Evolutionary conservation across 148 eudicot species (phyloP).

Genomic region (Arctostaphylos glauca): DNA sequence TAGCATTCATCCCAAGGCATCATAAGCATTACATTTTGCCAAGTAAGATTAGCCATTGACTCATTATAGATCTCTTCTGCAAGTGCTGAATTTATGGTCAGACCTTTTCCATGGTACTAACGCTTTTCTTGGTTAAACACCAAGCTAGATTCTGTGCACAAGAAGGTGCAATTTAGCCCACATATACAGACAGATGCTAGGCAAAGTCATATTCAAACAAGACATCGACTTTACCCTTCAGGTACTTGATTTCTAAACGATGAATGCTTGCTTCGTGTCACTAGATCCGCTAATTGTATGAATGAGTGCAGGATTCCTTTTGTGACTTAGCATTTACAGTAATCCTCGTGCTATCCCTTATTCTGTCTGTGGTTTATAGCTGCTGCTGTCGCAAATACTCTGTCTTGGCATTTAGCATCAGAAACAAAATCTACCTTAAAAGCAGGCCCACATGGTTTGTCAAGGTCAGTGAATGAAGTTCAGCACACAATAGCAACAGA

Average conservation of each 20-base stretch:
- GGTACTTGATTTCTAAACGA: conserved; percentile 35
- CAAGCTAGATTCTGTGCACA: conserved; percentile 57
- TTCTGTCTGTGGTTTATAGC: conserved; percentile 33
- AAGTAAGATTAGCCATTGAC: conserved; percentile 39
- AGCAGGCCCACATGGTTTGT: conserved; percentile 48
- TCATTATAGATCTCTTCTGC: background rate
- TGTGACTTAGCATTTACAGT: background rate
- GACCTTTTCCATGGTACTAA: background rate
- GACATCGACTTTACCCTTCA: conserved; percentile 62
- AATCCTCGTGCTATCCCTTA: background rate
- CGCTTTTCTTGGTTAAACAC: conserved; percentile 5
- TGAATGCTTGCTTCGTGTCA: background rate
- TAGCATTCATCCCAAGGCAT: conserved; percentile 80
- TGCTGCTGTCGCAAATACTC: conserved; percentile 69
- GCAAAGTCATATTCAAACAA: conserved; percentile 57
- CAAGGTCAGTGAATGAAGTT: conserved; percentile 48
- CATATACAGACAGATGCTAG: conserved; percentile 50
- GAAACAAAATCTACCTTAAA: conserved; percentile 63
- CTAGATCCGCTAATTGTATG: background rate
- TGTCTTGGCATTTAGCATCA: conserved; percentile 93
- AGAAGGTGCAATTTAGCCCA: conserved; percentile 92
- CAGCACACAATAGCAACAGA: background rate
- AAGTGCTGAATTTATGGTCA: conserved; percentile 7
- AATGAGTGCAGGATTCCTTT: conserved; percentile 2
- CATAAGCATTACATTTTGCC: conserved; percentile 87